Evolutionary conservation across 2,329 filamentous ascomycete genomes (phyloP).

Genomic region (Aschersonia sp.): DNA sequence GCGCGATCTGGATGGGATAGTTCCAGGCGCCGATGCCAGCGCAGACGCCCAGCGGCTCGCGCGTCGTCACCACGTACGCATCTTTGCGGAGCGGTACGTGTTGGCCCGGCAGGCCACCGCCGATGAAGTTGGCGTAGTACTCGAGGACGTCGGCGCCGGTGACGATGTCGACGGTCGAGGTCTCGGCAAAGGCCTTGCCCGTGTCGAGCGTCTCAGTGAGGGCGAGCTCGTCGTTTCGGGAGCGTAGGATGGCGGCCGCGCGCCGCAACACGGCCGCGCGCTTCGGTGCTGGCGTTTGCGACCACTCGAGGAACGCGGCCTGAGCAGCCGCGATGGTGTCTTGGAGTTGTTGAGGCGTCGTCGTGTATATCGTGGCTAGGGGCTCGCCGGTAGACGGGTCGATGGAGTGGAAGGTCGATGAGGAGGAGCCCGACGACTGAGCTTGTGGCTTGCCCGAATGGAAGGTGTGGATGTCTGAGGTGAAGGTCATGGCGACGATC

Average conservation of each 20-base stretch:
- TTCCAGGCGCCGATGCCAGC: conserved; percentile 86
- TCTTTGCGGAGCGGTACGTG: conserved; percentile 59
- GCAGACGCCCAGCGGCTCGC: conserved; percentile 71
- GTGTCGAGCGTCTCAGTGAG: conserved; percentile 72
- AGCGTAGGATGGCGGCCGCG: conserved; percentile 59
- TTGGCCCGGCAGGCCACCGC: conserved; percentile 69
- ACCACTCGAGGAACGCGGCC: conserved; percentile 63
- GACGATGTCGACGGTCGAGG: conserved; percentile 66
- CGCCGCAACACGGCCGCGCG: conserved; percentile 67
- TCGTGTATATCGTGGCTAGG: conserved; percentile 57
- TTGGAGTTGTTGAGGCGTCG: conserved; percentile 54
- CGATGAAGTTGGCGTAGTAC: conserved; percentile 72
- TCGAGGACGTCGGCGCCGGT: conserved; percentile 78
- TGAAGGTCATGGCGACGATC: conserved; percentile 17
- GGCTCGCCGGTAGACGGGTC: conserved; percentile 58
- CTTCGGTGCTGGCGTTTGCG: conserved; percentile 56
- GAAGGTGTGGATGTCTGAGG: conserved; percentile 45
- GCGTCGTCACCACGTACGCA: conserved; percentile 72
- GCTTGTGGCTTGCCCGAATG: conserved; percentile 58
- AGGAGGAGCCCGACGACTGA: conserved; percentile 35
- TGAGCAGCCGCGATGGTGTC: conserved; percentile 57
- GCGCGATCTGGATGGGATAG: conserved; percentile 79
- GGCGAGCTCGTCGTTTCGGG: conserved; percentile 68
- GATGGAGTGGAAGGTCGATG: conserved; percentile 54
- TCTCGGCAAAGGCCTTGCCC: conserved; percentile 76